phyloP scores from a whole-genome alignment of 805 yeast genomes.

The Pichia sporocuriosa region DNA sequence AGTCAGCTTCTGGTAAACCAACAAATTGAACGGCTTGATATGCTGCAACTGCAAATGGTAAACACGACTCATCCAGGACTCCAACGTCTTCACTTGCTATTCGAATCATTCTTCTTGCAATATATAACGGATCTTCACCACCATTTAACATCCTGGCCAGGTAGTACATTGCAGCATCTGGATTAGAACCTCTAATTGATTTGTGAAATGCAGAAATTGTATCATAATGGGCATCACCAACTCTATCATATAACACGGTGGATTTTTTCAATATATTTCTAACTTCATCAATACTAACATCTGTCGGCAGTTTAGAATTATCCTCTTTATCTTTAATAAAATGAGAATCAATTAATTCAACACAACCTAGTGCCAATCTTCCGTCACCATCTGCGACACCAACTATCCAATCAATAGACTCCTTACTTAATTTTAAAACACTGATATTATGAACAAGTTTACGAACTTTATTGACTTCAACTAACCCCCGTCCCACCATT shows the following conservation, averaged over 20 bases:
- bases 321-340: constrained; percentile 19
- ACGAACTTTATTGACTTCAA: constrained; percentile 53
- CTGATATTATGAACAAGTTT: constrained; percentile 44
- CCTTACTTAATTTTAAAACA: constrained; percentile 45
- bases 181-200: constrained; percentile 80
- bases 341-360: constrained; percentile 67
- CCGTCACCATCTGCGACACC: constrained; percentile 84
- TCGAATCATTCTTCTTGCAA: constrained; percentile 85
- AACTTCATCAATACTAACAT: constrained; percentile 34
- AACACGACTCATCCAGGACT: constrained; percentile 67
- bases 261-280: constrained; percentile 41
- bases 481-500: constrained; percentile 53
- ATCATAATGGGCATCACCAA: constrained; percentile 92
- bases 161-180: constrained; percentile 86
- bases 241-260: constrained; percentile 66
- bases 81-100: constrained; percentile 97
- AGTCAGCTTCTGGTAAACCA: constrained; percentile 93
- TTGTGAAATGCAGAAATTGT: constrained; percentile 95
- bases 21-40: constrained; percentile 83
- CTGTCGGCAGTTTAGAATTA: constrained; percentile 19
- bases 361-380: constrained; percentile 68
- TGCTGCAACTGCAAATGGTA: constrained; percentile 82
- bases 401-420: constrained; percentile 60
- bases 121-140: constrained; percentile 89
- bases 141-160: constrained; percentile 83